phyloP scores from a whole-genome alignment of 2,329 filamentous ascomycete genomes.

The Exophiala mesophila region DNA sequence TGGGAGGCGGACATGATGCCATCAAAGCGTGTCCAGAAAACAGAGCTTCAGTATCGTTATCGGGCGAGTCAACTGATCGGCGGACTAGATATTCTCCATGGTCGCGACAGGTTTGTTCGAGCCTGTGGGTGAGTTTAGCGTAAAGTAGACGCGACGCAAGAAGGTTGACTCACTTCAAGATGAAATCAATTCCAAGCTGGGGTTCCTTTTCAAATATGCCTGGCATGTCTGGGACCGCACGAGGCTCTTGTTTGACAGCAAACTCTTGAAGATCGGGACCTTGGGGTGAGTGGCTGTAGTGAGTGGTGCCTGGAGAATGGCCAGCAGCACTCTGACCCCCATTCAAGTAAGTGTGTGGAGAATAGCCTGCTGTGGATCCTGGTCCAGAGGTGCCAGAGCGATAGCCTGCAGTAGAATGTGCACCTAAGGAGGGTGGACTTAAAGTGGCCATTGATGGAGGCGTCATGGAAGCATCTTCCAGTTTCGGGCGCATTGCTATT shows the following conservation, averaged over 20 bases:
- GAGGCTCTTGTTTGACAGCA: conserved; percentile 22
- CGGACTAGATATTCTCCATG: conserved; percentile 76
- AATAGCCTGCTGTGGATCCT: conserved; percentile 16
- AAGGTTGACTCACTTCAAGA: conserved; percentile 38
- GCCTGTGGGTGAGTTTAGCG: conserved; percentile 31
- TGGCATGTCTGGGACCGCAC: conserved; percentile 25
- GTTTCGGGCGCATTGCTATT: conserved; percentile 20
- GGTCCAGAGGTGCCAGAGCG: conserved; percentile 5
- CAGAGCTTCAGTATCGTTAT: conserved; percentile 57
- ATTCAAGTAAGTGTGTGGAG: conserved; percentile 19
- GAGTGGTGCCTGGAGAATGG: conserved; percentile 24
- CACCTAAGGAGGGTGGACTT: conserved; percentile 28
- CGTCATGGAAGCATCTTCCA: conserved; percentile 19
- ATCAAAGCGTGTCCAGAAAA: conserved; percentile 87
- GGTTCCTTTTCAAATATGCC: conserved; percentile 43
- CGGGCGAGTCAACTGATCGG: conserved; percentile 46
- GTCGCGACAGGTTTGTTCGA: conserved; percentile 86
- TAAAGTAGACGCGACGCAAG: not conserved
- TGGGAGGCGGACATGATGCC: conserved; percentile 78
- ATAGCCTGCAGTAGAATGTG: conserved; percentile 8
- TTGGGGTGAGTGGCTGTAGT: conserved; percentile 24
- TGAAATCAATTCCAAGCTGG: conserved; percentile 46
- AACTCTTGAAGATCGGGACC: conserved; percentile 23
- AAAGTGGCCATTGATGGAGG: conserved; percentile 16
- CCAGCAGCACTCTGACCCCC: conserved; percentile 18